phyloP scores from a whole-genome alignment of 1,284 basidiomycete species.

The Hortiboletus rubellus region DNA sequence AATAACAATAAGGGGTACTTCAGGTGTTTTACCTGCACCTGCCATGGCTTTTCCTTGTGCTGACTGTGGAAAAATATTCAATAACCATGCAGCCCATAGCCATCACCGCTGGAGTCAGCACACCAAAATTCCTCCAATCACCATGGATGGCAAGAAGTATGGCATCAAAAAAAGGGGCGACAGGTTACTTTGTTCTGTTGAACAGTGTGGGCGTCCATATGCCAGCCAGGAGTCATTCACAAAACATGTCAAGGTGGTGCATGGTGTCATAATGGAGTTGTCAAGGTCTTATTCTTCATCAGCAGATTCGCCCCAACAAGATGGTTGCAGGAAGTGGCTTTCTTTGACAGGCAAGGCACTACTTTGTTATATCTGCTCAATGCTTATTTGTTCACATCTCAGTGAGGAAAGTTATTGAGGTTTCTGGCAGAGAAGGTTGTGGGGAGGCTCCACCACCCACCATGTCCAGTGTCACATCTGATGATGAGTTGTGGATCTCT shows the following conservation, averaged over 20 bases:
- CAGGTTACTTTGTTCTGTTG: background rate
- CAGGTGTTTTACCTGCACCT: background rate
- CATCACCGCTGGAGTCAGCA: constrained; percentile 2
- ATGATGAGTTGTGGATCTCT: background rate
- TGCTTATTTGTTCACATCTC: background rate
- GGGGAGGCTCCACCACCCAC: background rate
- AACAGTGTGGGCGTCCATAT: background rate
- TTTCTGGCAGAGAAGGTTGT: background rate
- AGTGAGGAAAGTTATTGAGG: background rate
- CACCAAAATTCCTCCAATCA: background rate
- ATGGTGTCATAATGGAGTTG: background rate
- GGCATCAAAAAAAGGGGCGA: background rate
- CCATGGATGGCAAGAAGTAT: background rate
- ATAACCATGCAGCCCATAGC: background rate
- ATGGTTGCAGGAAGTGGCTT: background rate
- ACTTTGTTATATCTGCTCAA: too few relatives aligned
- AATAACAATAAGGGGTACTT: background rate
- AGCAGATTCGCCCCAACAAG: background rate
- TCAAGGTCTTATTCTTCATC: background rate
- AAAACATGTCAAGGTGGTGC: background rate
- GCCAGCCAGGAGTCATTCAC: background rate
- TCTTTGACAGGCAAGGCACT: too few relatives aligned
- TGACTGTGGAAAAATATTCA: background rate
- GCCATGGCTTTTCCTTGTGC: background rate
- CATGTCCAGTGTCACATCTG: background rate